Conservation (phyloP, 306 rosid species). For the Senna siamea region DNA sequence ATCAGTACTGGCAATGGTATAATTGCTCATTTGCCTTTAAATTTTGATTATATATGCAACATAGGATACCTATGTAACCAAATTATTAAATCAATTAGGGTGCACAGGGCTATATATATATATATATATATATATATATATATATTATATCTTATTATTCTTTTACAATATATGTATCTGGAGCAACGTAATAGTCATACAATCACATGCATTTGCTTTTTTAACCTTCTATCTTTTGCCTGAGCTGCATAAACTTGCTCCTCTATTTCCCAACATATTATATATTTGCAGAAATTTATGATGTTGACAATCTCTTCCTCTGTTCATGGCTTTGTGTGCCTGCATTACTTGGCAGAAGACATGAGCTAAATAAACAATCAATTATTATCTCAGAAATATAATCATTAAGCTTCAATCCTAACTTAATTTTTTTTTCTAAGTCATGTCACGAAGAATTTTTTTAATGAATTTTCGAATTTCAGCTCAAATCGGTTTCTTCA, state of each 20-base stretch:
- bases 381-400: too few relatives aligned
- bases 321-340: neutral
- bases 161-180: neutral
- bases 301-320: neutral
- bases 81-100: constrained; percentile 20
- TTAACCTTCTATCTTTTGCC: constrained; percentile 16
- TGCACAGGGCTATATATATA: neutral
- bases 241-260: neutral
- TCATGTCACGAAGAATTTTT: too few relatives aligned
- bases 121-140: neutral
- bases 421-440: too few relatives aligned
- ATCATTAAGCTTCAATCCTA: too few relatives aligned
- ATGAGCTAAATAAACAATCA: too few relatives aligned
- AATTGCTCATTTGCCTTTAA: neutral
- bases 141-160: too few relatives aligned
- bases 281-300: constrained; percentile 15
- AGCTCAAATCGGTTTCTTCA: too few relatives aligned
- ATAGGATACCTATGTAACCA: constrained; percentile 39
- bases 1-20: neutral
- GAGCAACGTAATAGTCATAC: constrained; percentile 24
- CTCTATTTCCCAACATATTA: constrained; percentile 20
- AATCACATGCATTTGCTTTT: constrained; percentile 32
- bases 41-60: neutral
- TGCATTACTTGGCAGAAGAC: neutral
- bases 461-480: too few relatives aligned